Base-by-base conservation (phyloP, 768 basidiomycete genomes). In the Russula brevipes region DNA sequence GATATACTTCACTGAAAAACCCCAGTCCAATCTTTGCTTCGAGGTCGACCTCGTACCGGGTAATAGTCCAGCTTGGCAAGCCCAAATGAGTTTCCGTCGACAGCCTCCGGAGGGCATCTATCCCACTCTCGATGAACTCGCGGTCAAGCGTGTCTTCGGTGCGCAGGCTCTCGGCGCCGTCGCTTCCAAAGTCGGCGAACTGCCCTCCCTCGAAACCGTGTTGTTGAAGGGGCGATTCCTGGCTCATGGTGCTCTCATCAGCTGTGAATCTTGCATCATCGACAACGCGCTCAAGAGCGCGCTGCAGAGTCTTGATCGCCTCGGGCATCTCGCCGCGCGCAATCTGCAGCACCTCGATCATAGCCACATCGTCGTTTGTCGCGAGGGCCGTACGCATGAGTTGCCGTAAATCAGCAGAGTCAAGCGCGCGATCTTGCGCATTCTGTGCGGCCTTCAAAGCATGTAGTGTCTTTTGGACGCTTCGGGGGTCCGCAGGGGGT, bases 31-130 rank as follows among this genome's bases (percentile, higher is more conserved):
- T 85, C 71, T 84, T 82, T 60, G 78, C 75, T 42, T 86, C 86
- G 3, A 84, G 81, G 60, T 87, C 85, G 39, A 93, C 82, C 74
- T 94, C 92, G 69, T 88, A 89, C 56, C 83, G 84, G 53, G 89
- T 91, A 68, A 91, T 90, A 3, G 89, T 89, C 89, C 89, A 91
- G 65, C 78, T 80, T 0, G 89, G 89, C 36, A 89, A 69, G 33
- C 66, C 59, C 39, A 70, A 57, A 59, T 70, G 65, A 31, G 67
- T 51, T 44, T 63, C 64, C 35, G 71, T 72, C 66, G 84, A 86
- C 77, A 91, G 74, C 66, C 87, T 76, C 59, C 84, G 75, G 66
- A 91, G 76, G 5, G 87, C 85, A 57, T 89, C 88, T 57, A 90
- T 85, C 5, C 87, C 85, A 39, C 78, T 81, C 71, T 89, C 87